Percentiles rank a stretch among this genome's conserved stretches.
These are phyloP conservation scores for Casuarina cunninghamiana DNA, from an alignment of 306 rosid genomes.

Conservation along the genomic window DNA sequence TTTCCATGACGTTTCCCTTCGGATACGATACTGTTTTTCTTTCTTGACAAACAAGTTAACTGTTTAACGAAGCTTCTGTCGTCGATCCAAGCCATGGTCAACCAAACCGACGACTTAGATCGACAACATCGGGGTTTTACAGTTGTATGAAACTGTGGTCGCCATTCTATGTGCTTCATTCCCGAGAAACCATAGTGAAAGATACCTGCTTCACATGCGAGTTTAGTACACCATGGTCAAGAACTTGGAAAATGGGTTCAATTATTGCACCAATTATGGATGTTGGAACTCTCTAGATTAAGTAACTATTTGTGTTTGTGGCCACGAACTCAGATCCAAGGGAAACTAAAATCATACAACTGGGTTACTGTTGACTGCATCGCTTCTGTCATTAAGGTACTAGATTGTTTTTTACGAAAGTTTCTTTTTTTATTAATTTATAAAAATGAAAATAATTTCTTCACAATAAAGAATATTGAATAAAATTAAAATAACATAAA, in stretches of 20 bases:
- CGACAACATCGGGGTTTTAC: background rate
- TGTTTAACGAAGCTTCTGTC: background rate
- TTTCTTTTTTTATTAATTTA: too few relatives aligned
- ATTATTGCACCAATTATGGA: background rate
- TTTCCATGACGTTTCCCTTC: slow-evolving; percentile 8
- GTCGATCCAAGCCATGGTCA: slow-evolving; percentile 3
- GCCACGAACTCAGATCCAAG: too few relatives aligned
- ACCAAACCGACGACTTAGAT: background rate
- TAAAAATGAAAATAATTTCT: too few relatives aligned
- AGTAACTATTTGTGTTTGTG: too few relatives aligned
- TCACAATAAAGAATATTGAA: too few relatives aligned
- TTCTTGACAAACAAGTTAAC: background rate
- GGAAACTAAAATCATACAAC: too few relatives aligned
- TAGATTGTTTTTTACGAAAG: too few relatives aligned
- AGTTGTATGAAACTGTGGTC: background rate
- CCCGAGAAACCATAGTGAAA: background rate
- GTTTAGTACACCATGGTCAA: background rate
- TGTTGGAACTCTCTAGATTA: background rate
- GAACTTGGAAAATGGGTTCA: background rate
- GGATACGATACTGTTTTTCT: background rate
- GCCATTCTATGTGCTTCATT: too few relatives aligned
- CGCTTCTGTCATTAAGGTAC: too few relatives aligned
- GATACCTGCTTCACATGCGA: background rate
- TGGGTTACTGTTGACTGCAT: too few relatives aligned
- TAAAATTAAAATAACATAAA: too few relatives aligned